Evolutionary conservation across 176 grass and related monocot species (phyloP), one percentile per base, ranked within the genome.

Genomic region (Pontederia crassipes): DNA sequence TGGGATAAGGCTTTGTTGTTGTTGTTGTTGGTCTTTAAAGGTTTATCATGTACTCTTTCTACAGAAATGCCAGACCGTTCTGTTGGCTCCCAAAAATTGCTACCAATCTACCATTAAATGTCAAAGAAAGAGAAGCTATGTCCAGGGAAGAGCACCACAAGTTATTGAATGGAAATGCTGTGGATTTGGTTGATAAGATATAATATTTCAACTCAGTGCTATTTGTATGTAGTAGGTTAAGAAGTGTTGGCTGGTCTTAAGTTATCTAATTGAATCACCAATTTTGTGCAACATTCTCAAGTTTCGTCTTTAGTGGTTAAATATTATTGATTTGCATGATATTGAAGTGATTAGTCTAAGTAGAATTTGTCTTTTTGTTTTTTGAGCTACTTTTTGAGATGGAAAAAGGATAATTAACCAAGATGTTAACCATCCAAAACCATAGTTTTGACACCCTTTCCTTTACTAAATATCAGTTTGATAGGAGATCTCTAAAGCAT

Each of bases 21-120:
- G n/a, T n/a, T n/a, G n/a, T n/a, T n/a, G n/a, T 54, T 15, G 4
- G 45, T 11, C 13, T 17, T 52, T 54, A 6, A 59, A 50, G 8
- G 14, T 12, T 35, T 61, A 61, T 1, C 58, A 29, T 58, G 56
- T 65, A 10, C 17, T 68, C 28, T 13, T 70, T 50, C 20, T 28
- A 67, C 67, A 97, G 94, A 98, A 81, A 98, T 98, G 81, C 94
- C 82, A 1, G 88, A 98, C 72, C 81, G 94, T 61, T 81, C 82
- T 73, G 75, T 48, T 61, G 84, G 84, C 11, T 64, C 71, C 48
- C 77, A 45, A 17, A 58, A 80, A 74, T 68, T 88, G 66, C 84
- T 98, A 57, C 88, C 88, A 11, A 69, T 86, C 84, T 98, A 57
- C 88, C 88, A 11, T 72, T 86, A 55, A 86, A 57, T 68, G 24